Base-by-base conservation (phyloP, 768 basidiomycete genomes). In the Hygrophorus russula region DNA sequence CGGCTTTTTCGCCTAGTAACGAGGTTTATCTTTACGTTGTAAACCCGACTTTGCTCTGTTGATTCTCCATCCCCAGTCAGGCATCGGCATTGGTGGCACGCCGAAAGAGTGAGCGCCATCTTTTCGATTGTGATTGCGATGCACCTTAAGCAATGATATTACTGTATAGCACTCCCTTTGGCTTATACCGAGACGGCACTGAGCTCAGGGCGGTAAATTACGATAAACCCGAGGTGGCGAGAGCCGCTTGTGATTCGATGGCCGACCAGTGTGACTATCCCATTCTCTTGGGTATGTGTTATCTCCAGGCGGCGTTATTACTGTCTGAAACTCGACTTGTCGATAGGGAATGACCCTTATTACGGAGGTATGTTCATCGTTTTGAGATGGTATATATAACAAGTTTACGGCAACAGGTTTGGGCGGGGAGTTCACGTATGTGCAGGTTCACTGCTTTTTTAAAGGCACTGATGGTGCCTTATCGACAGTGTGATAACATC, bases 351-450 rank as follows among this genome's bases (percentile, higher is more conserved):
- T 49, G 84, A 87, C 58, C 81, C 85, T 5, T 58, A 78, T 4
- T 87, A 87, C 48, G 86, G 85, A 45, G 86, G 84, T 81, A 56
- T 39, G 71, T 47, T 14, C 9, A 19, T 41, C 29, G 39, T 20
- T 15, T 19, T 6, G 11, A 10, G 41, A n/a, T 13, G 5, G 13
- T 27, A 15, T 17, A 32, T 9, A 36, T 37, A 33, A 38, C 19
- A 30, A 36, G 27, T 39, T 9, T 12, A 27, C 32, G 17, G 9
- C 30, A 14, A 19, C 45, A 86, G 83, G 85, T 4, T 62, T 87
- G 30, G 84, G 85, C 2, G 85, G 86, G 12, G 71, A 77, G 49
- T 85, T 84, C 57, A 84, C 81, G 85, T 83, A 61, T 55, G 81
- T 59, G 3, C 3, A 32, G 8, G 39, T 17, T 12, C n/a, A 37